A percentile compares a stretch with the other conserved stretches of the same genome.
These are phyloP conservation scores for Kurtzmaniella cleridarum DNA, from an alignment of 805 yeast species.

Conservation along the genomic window DNA sequence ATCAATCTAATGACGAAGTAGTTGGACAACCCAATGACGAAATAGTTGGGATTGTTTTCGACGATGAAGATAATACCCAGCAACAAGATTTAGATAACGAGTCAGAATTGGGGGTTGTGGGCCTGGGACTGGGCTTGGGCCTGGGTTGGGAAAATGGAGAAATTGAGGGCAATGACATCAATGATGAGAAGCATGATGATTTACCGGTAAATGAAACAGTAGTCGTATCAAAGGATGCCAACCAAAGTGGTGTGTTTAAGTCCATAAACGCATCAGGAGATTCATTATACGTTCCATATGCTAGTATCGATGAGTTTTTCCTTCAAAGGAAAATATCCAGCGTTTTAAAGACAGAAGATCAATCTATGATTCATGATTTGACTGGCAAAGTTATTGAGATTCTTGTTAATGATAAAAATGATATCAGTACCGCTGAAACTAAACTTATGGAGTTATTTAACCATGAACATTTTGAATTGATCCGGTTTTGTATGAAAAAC, in stretches of 20 bases:
- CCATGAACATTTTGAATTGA: conserved; percentile 45
- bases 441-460: conserved; percentile 50
- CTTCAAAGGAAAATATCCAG: conserved; percentile 46
- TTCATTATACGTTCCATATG: conserved; percentile 5
- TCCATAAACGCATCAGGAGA: background rate
- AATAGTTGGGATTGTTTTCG: conserved; percentile 39
- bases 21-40: conserved; percentile 17
- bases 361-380: conserved; percentile 27
- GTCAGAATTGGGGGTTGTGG: conserved; percentile 4
- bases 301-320: conserved; percentile 38
- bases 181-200: conserved; percentile 13
- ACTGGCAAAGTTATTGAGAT: conserved; percentile 35
- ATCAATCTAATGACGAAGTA: conserved; percentile 11
- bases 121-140: too few species aligned
- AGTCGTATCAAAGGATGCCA: background rate
- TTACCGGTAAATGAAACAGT: conserved; percentile 7
- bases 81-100: conserved; percentile 18
- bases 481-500: conserved; percentile 45
- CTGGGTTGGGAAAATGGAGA: conserved; percentile 21
- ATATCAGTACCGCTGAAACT: conserved; percentile 45
- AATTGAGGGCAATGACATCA: conserved; percentile 16
- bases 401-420: conserved; percentile 30
- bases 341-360: conserved; percentile 31
- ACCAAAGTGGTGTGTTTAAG: background rate
- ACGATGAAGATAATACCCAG: too few species aligned